A percentile compares a stretch with the other conserved stretches of the same genome.
Conservation (phyloP, 306 rosid genomes). For the Sesbania bispinosa region DNA sequence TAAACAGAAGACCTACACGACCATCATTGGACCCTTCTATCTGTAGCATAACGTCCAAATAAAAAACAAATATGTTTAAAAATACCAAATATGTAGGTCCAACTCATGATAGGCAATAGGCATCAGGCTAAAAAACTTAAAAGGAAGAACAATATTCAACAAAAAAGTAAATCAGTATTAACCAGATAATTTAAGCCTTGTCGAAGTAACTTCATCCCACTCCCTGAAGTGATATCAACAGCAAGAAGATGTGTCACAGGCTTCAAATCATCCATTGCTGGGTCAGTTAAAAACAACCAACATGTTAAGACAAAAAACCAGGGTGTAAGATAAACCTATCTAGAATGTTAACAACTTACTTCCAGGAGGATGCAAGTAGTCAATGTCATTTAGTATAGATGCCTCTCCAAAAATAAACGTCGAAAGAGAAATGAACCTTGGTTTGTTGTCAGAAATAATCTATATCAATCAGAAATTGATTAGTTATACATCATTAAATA, state of each 20-base stretch:
- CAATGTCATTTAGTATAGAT: conserved; percentile 47
- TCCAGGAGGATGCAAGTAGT: conserved; percentile 79
- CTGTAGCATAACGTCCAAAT: conserved; percentile 45
- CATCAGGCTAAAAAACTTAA: not conserved
- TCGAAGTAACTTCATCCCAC: conserved; percentile 72
- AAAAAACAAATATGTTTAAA: not conserved
- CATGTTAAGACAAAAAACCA: conserved; percentile 28
- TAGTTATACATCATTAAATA: not conserved
- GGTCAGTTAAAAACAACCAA: conserved; percentile 27
- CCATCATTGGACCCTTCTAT: conserved; percentile 65
- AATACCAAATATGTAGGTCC: conserved; percentile 9
- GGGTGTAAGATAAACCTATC: conserved; percentile 19
- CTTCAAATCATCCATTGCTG: conserved; percentile 90
- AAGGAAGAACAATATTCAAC: conserved; percentile 16
- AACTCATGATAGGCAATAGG: not conserved
- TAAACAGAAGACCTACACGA: conserved; percentile 78
- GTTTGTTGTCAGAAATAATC: conserved; percentile 81
- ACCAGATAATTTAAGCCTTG: conserved; percentile 90
- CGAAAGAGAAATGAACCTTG: conserved; percentile 66
- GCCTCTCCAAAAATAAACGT: conserved; percentile 54
- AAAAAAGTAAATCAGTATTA: conserved; percentile 18
- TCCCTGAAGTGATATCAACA: conserved; percentile 60
- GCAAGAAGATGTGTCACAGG: conserved; percentile 90
- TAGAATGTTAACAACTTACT: conserved; percentile 56
- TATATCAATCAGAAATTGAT: conserved; percentile 28